Evolutionary conservation across 2,329 filamentous ascomycete genomes (phyloP).

Genomic region (Apiospora kogelbergensis): DNA sequence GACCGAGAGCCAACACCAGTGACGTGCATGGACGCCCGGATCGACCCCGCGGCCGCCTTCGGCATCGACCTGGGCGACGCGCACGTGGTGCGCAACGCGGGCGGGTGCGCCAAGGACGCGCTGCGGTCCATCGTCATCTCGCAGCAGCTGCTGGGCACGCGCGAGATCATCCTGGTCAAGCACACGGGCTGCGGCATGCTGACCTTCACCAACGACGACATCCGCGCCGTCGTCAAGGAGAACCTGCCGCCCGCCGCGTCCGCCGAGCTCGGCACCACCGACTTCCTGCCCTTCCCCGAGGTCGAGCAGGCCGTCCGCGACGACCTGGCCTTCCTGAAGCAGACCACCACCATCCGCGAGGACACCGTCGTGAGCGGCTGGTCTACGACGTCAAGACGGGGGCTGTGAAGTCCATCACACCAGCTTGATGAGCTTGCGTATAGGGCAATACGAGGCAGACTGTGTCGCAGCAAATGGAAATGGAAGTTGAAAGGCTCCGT

Average conservation of each 20-base stretch:
- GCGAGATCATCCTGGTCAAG: conserved; percentile 73
- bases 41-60: conserved; percentile 67
- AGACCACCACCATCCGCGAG: conserved; percentile 45
- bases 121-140: conserved; percentile 76
- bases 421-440: neutral
- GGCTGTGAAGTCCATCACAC: conserved; percentile 37
- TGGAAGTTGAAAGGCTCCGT: too few species aligned
- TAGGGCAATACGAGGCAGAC: neutral
- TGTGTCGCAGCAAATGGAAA: too few species aligned
- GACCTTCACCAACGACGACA: conserved; percentile 62
- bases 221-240: conserved; percentile 52
- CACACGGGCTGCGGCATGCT: conserved; percentile 75
- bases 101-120: conserved; percentile 65
- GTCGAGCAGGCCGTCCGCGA: conserved; percentile 63
- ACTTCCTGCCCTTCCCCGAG: conserved; percentile 67
- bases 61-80: conserved; percentile 74
- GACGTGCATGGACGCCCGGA: conserved; percentile 81
- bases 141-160: conserved; percentile 74
- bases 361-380: conserved; percentile 29
- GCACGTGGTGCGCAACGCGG: conserved; percentile 76
- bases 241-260: conserved; percentile 56
- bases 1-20: conserved; percentile 42
- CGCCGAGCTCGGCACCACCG: conserved; percentile 44
- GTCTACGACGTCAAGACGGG: conserved; percentile 78
- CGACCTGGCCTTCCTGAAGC: conserved; percentile 64